Base-by-base conservation (phyloP, 768 basidiomycete species). In the Lactarius vividus region DNA sequence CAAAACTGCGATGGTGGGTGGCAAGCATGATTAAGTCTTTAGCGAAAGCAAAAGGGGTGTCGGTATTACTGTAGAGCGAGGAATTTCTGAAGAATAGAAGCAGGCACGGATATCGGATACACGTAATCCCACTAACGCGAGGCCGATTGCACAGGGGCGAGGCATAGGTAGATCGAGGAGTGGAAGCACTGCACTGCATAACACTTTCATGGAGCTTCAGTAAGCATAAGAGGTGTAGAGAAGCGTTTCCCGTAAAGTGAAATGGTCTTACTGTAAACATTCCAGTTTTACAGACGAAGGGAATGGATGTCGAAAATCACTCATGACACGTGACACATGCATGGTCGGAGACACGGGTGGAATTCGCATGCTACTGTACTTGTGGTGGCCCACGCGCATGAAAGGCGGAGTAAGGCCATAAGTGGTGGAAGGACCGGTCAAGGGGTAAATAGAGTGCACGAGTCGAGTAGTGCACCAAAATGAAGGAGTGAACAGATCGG, bases 91-190 rank as follows among this genome's bases (percentile, higher is more conserved):
- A 29, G 61, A 63, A 66, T 39, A 59, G 53, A 63, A 52, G 61
- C 57, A 59, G 52, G 66, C 42, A 67, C 61, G n/a, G 39, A 62
- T 57, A 62, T 61, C 56, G 61, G 57, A 42, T 63, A 67, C 66
- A 67, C 66, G 62, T 67, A 67, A 67, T 63, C 57, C 5, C n/a
- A n/a, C n/a, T 4, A 59, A 16, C 61, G 61, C 64, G 55, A 62
- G 57, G 52, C 62, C 46, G 29, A 63, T 56, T 62, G 56, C 20
- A 53, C 37, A 1, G 29, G 57, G 15, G 55, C 37, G 60, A 52
- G 65, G 57, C 65, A 33, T 58, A 33, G 57, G 65, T 8, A 35
- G 63, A 64, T 52, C 57, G 58, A 53, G 26, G 44, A 62, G 56
- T 35, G 57, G 57, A 62, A 62, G 53, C 56, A 57, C 39, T n/a